phyloP scores from a whole-genome alignment of 2,329 filamentous ascomycete species.

The Penicillium vulpinum region DNA sequence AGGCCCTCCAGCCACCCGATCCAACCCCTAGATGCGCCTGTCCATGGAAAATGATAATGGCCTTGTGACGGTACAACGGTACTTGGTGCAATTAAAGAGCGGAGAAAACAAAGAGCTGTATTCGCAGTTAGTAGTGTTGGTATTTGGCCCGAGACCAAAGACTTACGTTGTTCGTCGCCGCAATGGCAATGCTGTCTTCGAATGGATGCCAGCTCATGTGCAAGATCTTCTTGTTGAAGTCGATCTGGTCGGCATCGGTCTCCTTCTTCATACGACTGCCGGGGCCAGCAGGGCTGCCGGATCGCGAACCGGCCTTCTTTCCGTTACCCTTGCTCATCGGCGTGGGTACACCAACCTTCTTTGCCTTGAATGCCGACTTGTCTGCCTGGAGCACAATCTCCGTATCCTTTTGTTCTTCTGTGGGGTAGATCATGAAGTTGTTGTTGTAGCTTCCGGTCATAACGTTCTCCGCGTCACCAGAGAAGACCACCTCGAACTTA shows the following conservation, averaged over 20 bases:
- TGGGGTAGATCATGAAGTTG: conserved; percentile 99
- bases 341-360: conserved; percentile 97
- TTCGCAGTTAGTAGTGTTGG: conserved; percentile 16
- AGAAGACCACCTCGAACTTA: conserved; percentile 99
- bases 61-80: conserved; percentile 10
- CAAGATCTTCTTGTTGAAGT: conserved; percentile 99
- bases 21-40: conserved; percentile 24
- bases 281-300: conserved; percentile 82
- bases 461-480: conserved; percentile 95
- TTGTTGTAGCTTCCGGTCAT: conserved; percentile 99
- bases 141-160: neutral
- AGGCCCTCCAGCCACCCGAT: conserved; percentile 19
- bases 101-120: conserved; percentile 74
- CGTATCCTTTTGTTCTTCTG: conserved; percentile 91
- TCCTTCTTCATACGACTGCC: conserved; percentile 97
- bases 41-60: conserved; percentile 26
- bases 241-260: conserved; percentile 98
- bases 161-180: conserved; percentile 98
- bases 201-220: conserved; percentile 99
- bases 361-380: conserved; percentile 99
- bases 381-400: conserved; percentile 97
- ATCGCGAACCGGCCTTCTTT: conserved; percentile 87
- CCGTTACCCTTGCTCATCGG: conserved; percentile 81
- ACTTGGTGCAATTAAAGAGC: conserved; percentile 56
- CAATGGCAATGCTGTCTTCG: conserved; percentile 99